phyloP scores from a whole-genome alignment of 345 rosid genomes.

The Ricinus communis region DNA sequence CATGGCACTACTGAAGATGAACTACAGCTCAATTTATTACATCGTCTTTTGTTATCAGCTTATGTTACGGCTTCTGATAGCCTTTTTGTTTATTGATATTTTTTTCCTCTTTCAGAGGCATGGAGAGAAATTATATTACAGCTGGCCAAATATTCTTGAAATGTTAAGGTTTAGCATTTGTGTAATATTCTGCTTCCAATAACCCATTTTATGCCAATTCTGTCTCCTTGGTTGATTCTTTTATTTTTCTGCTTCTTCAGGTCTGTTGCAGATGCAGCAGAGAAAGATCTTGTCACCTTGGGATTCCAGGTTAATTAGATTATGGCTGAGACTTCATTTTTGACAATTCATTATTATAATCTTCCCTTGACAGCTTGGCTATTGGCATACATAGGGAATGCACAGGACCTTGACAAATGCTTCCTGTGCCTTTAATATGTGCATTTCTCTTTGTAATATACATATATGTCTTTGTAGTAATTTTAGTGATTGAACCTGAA shows the following conservation, averaged over 20 bases:
- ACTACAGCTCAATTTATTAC: conserved; percentile 9
- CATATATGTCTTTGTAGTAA: no score
- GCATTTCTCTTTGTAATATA: neutral
- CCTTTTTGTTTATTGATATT: neutral
- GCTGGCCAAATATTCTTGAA: conserved; percentile 92
- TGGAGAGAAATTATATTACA: conserved; percentile 79
- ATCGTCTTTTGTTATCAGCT: neutral
- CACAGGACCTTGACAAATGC: neutral
- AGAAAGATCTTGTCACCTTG: conserved; percentile 84
- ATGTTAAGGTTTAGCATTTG: conserved; percentile 67
- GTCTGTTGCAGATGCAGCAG: conserved; percentile 92
- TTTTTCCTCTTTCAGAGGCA: conserved; percentile 57
- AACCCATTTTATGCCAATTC: conserved; percentile 8
- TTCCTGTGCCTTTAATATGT: neutral
- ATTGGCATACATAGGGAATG: neutral
- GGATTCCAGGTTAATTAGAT: conserved; percentile 83
- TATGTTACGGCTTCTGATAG: conserved; percentile 16
- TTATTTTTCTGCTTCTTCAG: conserved; percentile 36
- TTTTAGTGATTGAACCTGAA: no score
- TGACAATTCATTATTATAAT: neutral
- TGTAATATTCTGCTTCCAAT: conserved; percentile 4
- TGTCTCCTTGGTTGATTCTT: conserved; percentile 19
- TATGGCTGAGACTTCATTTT: conserved; percentile 12
- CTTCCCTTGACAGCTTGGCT: neutral
- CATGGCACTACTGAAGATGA: conserved; percentile 13